Conservation (phyloP, 176 grass and related monocot species). For the Eragrostis curvula region DNA sequence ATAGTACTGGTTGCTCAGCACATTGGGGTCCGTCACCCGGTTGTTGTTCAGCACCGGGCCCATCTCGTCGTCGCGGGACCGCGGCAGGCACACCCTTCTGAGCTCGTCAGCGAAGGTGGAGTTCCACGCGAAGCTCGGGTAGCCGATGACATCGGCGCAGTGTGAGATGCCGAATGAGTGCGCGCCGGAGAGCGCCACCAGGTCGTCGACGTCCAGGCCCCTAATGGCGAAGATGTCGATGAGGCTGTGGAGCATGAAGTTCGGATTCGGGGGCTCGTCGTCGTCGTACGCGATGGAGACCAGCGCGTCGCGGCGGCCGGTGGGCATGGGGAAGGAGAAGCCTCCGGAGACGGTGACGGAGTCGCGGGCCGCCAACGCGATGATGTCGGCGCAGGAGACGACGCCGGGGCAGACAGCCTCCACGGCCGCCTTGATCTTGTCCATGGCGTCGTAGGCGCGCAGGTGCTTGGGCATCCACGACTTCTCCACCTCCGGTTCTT, state of each 20-base stretch:
- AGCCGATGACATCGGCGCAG: background rate
- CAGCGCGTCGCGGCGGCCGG: background rate
- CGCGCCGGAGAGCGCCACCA: slow-evolving; percentile 11
- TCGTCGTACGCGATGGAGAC: background rate
- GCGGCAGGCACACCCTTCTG: too few relatives aligned
- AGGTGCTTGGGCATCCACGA: slow-evolving; percentile 8
- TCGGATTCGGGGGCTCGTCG: too few relatives aligned
- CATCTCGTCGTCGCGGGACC: too few relatives aligned
- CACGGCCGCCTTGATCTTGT: slow-evolving; percentile 46
- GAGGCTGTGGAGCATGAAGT: background rate
- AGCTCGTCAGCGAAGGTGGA: too few relatives aligned
- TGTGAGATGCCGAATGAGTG: slow-evolving; percentile 9
- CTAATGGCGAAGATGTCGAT: background rate
- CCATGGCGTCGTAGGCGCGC: slow-evolving; percentile 31
- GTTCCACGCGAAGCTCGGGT: too few relatives aligned
- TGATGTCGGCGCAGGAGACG: slow-evolving; percentile 61
- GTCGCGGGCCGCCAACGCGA: slow-evolving; percentile 59
- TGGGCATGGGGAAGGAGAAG: slow-evolving; percentile 19
- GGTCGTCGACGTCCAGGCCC: background rate
- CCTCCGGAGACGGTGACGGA: slow-evolving; percentile 28
- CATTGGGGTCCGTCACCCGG: too few relatives aligned
- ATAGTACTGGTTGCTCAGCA: too few relatives aligned
- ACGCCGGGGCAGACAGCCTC: slow-evolving; percentile 44
- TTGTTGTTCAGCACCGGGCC: too few relatives aligned
- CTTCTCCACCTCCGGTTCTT: too few relatives aligned